phyloP scores from a whole-genome alignment of 768 basidiomycete genomes.

The Leccinum ochraceum region DNA sequence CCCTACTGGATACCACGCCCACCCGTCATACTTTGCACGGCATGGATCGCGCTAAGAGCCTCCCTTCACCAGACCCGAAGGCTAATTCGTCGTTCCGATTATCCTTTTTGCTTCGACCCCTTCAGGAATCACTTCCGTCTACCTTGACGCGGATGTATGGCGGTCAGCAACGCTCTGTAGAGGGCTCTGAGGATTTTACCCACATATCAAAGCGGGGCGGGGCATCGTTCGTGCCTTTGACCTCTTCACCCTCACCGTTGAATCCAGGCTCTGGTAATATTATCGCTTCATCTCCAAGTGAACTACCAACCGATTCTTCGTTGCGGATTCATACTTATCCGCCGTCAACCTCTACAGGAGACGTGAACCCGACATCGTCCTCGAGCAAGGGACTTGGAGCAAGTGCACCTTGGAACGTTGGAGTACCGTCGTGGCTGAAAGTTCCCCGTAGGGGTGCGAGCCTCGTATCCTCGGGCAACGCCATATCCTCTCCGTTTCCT shows the following conservation, averaged over 20 bases:
- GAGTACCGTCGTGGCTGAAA: slow-evolving; percentile 74
- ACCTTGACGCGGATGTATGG: slow-evolving; percentile 36
- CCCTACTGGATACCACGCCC: slow-evolving; percentile 62
- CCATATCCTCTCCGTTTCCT: slow-evolving; percentile 20
- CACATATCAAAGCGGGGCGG: slow-evolving; percentile 61
- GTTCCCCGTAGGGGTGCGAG: slow-evolving; percentile 40
- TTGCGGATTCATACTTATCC: slow-evolving; percentile 75
- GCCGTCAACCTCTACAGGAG: slow-evolving; percentile 60
- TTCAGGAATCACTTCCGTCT: slow-evolving; percentile 54
- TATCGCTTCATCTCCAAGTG: slow-evolving; percentile 9
- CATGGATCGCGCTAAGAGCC: slow-evolving; percentile 42
- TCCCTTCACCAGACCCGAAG: slow-evolving; percentile 37
- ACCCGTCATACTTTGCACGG: slow-evolving; percentile 36
- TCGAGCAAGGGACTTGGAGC: slow-evolving; percentile 46
- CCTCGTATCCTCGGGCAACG: slow-evolving; percentile 36
- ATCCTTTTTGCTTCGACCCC: slow-evolving; percentile 64
- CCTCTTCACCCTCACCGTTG: slow-evolving; percentile 39
- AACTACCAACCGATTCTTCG: slow-evolving; percentile 28
- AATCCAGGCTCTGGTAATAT: slow-evolving; percentile 16
- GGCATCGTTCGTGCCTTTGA: slow-evolving; percentile 61
- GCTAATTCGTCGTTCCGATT: slow-evolving; percentile 57
- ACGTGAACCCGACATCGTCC: slow-evolving; percentile 38
- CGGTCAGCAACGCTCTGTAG: slow-evolving; percentile 36
- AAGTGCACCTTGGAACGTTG: slow-evolving; percentile 54
- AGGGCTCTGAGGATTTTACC: slow-evolving; percentile 64